A percentile compares a stretch with the other conserved stretches of the same genome.
Evolutionary conservation across 768 basidiomycete genomes (phyloP).

Genomic region (Epithele typhae): DNA sequence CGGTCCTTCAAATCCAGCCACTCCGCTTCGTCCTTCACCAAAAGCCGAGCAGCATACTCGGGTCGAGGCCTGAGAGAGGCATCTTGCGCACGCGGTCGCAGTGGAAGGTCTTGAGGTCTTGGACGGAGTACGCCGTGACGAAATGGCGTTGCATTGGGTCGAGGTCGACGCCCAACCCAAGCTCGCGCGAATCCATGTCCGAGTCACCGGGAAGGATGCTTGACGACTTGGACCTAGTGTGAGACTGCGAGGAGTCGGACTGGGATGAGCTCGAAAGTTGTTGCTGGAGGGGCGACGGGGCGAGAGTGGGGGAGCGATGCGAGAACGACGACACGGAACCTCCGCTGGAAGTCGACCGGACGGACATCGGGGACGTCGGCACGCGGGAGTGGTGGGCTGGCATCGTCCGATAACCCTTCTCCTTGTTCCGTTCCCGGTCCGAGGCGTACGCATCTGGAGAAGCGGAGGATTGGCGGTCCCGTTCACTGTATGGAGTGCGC

Average conservation of each 20-base stretch:
- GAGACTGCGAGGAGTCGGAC: constrained; percentile 28
- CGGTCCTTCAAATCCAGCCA: constrained; percentile 78
- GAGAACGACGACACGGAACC: constrained; percentile 37
- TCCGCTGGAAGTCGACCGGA: constrained; percentile 21
- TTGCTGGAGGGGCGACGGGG: constrained; percentile 64
- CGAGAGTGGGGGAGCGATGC: constrained; percentile 47
- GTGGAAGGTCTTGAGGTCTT: constrained; percentile 87
- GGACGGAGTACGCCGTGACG: constrained; percentile 62
- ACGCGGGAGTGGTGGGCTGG: constrained; percentile 18
- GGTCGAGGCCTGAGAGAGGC: constrained; percentile 85
- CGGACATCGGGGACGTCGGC: constrained; percentile 23
- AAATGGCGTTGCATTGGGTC: constrained; percentile 59
- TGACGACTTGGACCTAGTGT: constrained; percentile 29
- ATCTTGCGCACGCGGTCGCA: constrained; percentile 97
- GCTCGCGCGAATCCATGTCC: constrained; percentile 36
- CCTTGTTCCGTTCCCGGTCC: constrained; percentile 19
- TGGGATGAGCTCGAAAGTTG: constrained; percentile 47
- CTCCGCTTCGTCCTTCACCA: constrained; percentile 78
- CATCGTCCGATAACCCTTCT: constrained; percentile 15
- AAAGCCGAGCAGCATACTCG: constrained; percentile 96
- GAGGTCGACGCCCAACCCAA: constrained; percentile 30
- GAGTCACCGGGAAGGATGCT: constrained; percentile 8
- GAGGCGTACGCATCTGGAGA: constrained; percentile 18
- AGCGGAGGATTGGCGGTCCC: constrained; percentile 21
- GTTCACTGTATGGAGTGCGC: constrained; percentile 38